These are phyloP conservation scores for Starmerella sp. DNA, from an alignment of 805 yeast genomes.

Conservation along the genomic window DNA sequence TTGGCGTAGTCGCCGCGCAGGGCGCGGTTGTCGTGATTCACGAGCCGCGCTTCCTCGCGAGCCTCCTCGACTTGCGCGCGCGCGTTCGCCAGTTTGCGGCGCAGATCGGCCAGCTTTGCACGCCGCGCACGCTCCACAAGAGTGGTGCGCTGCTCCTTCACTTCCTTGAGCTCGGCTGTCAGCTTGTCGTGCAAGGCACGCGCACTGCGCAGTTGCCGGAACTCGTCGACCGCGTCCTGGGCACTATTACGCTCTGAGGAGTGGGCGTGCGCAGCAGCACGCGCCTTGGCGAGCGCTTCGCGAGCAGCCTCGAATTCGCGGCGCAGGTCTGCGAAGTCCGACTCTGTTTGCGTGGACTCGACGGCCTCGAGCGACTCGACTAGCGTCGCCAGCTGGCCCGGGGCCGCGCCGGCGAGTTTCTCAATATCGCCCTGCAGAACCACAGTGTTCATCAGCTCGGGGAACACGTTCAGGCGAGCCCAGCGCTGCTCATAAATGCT, in stretches of 20 bases:
- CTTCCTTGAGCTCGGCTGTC: conserved; percentile 5
- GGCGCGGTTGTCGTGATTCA: conserved; percentile 5
- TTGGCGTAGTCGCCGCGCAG: conserved; percentile 18
- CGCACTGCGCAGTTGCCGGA: conserved; percentile 45
- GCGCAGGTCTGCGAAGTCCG: conserved; percentile 53
- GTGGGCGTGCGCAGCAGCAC: conserved; percentile 53
- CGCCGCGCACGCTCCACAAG: conserved; percentile 7
- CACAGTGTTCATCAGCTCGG: conserved; percentile 80
- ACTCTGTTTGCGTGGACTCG: conserved; percentile 36
- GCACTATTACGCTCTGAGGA: conserved; percentile 61
- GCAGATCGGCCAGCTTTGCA: conserved; percentile 5
- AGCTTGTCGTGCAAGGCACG: conserved; percentile 35
- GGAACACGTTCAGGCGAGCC: conserved; percentile 67
- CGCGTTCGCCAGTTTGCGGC: conserved; percentile 8
- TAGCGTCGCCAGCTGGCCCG: conserved; percentile 58
- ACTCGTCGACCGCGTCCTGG: conserved; percentile 39
- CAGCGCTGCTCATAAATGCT: conserved; percentile 51
- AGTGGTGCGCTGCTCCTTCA: conserved; percentile 6
- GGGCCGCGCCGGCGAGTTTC: conserved; percentile 76
- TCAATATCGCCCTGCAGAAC: conserved; percentile 98
- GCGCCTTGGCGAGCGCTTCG: conserved; percentile 46
- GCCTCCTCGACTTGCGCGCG: neutral
- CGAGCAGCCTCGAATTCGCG: conserved; percentile 55
- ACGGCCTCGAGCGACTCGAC: conserved; percentile 57
- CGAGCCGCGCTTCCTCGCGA: conserved; percentile 6